These are phyloP conservation scores for Penicillium sp. DNA, from an alignment of 2,329 filamentous ascomycete genomes.

Conservation along the genomic window DNA sequence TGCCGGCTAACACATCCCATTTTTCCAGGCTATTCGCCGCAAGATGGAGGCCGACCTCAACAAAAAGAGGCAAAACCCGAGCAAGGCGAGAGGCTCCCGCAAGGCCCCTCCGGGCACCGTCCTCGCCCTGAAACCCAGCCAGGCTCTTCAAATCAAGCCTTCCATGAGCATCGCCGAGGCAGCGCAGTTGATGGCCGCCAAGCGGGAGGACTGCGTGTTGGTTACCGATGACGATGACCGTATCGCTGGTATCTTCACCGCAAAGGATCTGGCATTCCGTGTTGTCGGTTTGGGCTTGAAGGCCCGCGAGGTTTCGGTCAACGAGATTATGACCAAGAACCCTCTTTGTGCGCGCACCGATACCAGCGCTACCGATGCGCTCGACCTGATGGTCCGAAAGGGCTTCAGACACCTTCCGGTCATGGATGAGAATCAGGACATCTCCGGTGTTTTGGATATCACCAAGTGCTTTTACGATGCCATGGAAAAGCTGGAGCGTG, in stretches of 20 bases:
- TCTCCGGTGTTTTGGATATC: slow-evolving; percentile 95
- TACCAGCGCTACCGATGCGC: slow-evolving; percentile 93
- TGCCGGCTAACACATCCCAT: slow-evolving; percentile 3
- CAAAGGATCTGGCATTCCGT: slow-evolving; percentile 95
- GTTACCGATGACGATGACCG: slow-evolving; percentile 97
- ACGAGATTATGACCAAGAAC: slow-evolving; percentile 99
- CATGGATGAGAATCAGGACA: slow-evolving; percentile 99
- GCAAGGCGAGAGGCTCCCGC: slow-evolving; percentile 76
- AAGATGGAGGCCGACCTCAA: slow-evolving; percentile 97
- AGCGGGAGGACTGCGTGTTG: slow-evolving; percentile 95
- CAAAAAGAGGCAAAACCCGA: slow-evolving; percentile 86
- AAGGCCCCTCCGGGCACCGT: slow-evolving; percentile 97
- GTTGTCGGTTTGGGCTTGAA: slow-evolving; percentile 90
- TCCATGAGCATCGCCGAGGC: slow-evolving; percentile 91
- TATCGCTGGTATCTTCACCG: slow-evolving; percentile 97
- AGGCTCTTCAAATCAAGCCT: slow-evolving; percentile 96
- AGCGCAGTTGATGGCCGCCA: slow-evolving; percentile 97
- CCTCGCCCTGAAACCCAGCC: slow-evolving; percentile 89
- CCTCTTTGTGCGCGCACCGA: slow-evolving; percentile 95
- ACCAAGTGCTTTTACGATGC: slow-evolving; percentile 99
- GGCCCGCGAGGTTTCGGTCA: slow-evolving; percentile 84
- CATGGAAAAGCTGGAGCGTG: slow-evolving; percentile 98
- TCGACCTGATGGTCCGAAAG: slow-evolving; percentile 97
- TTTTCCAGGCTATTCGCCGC: slow-evolving; percentile 78
- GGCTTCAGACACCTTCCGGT: slow-evolving; percentile 96